Conservation (phyloP, 2,329 filamentous ascomycete genomes). For the Epichloe gansuensis region DNA sequence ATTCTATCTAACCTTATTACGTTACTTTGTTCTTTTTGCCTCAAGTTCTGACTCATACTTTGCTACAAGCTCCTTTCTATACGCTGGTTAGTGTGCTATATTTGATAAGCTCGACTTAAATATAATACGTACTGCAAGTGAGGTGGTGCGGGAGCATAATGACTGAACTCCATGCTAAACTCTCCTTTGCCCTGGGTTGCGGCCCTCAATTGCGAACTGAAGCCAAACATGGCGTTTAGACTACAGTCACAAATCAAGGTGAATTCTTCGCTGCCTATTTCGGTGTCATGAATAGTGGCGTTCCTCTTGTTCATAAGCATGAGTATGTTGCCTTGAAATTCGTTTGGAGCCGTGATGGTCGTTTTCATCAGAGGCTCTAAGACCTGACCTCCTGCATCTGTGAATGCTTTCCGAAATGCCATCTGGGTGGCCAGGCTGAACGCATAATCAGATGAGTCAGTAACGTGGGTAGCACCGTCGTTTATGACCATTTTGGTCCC, state of each 20-base stretch:
- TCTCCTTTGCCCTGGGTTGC: slow-evolving; percentile 97
- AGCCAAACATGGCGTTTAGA: slow-evolving; percentile 96
- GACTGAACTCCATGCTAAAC: slow-evolving; percentile 97
- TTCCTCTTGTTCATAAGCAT: slow-evolving; percentile 94
- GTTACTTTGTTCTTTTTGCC: slow-evolving; percentile 40
- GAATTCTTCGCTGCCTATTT: slow-evolving; percentile 88
- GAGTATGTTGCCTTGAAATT: slow-evolving; percentile 95
- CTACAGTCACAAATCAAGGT: slow-evolving; percentile 85
- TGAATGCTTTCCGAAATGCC: slow-evolving; percentile 91
- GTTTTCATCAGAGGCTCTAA: slow-evolving; percentile 98
- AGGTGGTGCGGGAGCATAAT: slow-evolving; percentile 76
- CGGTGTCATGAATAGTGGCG: slow-evolving; percentile 87
- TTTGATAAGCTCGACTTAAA: not conserved
- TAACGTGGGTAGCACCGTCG: slow-evolving; percentile 93
- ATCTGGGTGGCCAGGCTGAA: slow-evolving; percentile 93
- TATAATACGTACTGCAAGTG: slow-evolving; percentile 65
- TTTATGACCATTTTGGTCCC: slow-evolving; percentile 85
- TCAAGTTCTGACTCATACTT: slow-evolving; percentile 48
- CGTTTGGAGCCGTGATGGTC: slow-evolving; percentile 84
- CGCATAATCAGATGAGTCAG: slow-evolving; percentile 91
- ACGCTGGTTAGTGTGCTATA: not conserved
- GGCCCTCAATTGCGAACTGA: slow-evolving; percentile 79
- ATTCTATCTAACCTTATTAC: not conserved
- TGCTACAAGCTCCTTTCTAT: slow-evolving; percentile 44
- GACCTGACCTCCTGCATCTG: slow-evolving; percentile 65